phyloP scores from a whole-genome alignment of 768 basidiomycete species.

The Hygrocybe punicea region DNA sequence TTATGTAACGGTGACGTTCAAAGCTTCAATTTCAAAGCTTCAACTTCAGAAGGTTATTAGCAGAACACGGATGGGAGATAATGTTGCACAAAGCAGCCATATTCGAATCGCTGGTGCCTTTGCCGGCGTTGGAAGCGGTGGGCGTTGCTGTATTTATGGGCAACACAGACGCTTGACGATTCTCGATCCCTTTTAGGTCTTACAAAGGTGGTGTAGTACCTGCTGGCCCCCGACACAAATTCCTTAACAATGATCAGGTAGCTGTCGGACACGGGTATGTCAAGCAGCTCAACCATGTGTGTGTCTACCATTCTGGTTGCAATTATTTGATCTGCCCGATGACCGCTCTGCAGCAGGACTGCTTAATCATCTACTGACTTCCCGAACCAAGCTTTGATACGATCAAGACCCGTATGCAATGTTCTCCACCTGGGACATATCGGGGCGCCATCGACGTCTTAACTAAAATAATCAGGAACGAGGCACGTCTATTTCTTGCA shows the following conservation, averaged over 20 bases:
- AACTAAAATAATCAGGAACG: slow-evolving; percentile 53
- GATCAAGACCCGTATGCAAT: slow-evolving; percentile 70
- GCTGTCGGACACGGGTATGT: slow-evolving; percentile 67
- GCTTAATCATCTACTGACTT: not conserved
- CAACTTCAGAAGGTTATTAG: not conserved
- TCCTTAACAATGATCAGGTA: slow-evolving; percentile 40
- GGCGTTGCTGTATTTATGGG: slow-evolving; percentile 14
- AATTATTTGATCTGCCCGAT: not conserved
- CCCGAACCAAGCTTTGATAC: slow-evolving; percentile 55
- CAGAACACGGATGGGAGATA: slow-evolving; percentile 32
- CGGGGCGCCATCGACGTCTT: slow-evolving; percentile 59
- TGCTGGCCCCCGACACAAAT: not conserved
- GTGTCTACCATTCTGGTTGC: not conserved
- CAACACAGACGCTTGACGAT: not conserved
- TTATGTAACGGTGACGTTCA: not conserved
- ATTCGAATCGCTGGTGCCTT: slow-evolving; percentile 54
- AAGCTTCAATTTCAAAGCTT: slow-evolving; percentile 3
- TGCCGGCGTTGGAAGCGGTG: slow-evolving; percentile 62
- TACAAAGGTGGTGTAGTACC: slow-evolving; percentile 42
- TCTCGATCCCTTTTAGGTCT: slow-evolving; percentile 35
- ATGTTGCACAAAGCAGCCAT: slow-evolving; percentile 28
- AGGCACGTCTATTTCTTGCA: slow-evolving; percentile 41
- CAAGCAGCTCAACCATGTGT: slow-evolving; percentile 7
- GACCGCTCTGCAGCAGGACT: not conserved
- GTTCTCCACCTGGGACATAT: slow-evolving; percentile 62